These are phyloP conservation scores for Entophlyctis luteolus DNA, from an alignment of 192 early-diverging fungal genomes.

Conservation along the genomic window DNA sequence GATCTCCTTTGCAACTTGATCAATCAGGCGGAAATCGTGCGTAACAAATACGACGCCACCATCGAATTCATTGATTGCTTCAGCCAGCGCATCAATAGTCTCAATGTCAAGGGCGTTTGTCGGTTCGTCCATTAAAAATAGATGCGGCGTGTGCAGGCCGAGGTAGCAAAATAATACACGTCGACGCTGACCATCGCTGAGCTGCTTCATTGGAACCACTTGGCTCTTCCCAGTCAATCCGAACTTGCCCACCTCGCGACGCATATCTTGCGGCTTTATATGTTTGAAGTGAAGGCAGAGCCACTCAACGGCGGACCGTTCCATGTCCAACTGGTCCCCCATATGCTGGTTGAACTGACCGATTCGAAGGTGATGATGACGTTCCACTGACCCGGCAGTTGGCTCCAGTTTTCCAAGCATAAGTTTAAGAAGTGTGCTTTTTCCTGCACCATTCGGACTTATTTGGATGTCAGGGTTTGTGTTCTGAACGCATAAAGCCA, in stretches of 20 bases:
- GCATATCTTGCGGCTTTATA: constrained; percentile 75
- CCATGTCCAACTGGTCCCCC: constrained; percentile 90
- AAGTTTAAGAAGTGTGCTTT: constrained; percentile 94
- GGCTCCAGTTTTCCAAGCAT: constrained; percentile 87
- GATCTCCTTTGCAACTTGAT: constrained; percentile 44
- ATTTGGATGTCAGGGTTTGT: too few relatives aligned
- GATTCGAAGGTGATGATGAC: constrained; percentile 89
- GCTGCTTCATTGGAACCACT: constrained; percentile 78
- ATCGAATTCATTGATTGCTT: constrained; percentile 90
- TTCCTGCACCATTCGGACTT: constrained; percentile 72
- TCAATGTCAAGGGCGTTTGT: constrained; percentile 23
- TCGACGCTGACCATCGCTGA: constrained; percentile 92
- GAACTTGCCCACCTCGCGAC: constrained; percentile 85
- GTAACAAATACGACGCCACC: constrained; percentile 96
- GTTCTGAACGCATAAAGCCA: too few relatives aligned
- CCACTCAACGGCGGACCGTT: constrained; percentile 83
- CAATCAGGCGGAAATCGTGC: constrained; percentile 82
- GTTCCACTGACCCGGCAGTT: constrained; percentile 77
- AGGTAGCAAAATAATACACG: constrained; percentile 95
- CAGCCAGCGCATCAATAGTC: constrained; percentile 91
- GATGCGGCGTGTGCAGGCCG: constrained; percentile 82
- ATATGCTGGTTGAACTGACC: constrained; percentile 97
- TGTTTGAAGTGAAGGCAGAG: constrained; percentile 81
- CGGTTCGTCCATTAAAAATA: constrained; percentile 68
- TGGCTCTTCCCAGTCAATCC: constrained; percentile 91